phyloP scores from a whole-genome alignment of 257 asterid genomes.

The Solanum pinnatisectum region DNA sequence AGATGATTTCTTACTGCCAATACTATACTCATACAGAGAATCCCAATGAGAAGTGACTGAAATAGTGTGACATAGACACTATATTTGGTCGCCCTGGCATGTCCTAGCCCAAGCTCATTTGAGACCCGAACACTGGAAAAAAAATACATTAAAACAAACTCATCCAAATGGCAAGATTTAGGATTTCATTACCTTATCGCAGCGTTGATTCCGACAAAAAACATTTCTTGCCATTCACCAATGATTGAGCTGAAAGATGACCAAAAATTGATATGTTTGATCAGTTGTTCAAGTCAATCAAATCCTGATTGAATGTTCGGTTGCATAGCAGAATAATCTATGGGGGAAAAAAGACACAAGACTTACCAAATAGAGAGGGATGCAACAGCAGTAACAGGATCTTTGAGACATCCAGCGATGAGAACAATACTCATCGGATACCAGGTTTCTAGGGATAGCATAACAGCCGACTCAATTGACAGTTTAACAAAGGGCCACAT shows the following conservation, averaged over 20 bases:
- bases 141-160: neutral
- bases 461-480: constrained; percentile 73
- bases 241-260: constrained; percentile 44
- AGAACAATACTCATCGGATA: constrained; percentile 69
- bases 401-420: constrained; percentile 57
- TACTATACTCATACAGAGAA: constrained; percentile 21
- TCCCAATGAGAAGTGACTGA: constrained; percentile 38
- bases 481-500: constrained; percentile 73
- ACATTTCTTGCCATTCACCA: constrained; percentile 65
- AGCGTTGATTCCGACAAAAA: constrained; percentile 69
- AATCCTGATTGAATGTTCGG: neutral
- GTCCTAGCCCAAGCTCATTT: constrained; percentile 66
- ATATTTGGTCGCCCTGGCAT: constrained; percentile 42
- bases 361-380: constrained; percentile 75
- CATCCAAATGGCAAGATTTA: too few species aligned
- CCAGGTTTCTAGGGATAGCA: constrained; percentile 84
- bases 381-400: constrained; percentile 67
- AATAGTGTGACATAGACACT: constrained; percentile 35
- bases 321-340: neutral
- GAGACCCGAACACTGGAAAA: constrained; percentile 47
- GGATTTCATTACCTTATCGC: constrained; percentile 53
- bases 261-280: neutral
- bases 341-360: neutral
- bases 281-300: neutral
- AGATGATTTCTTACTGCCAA: constrained; percentile 31